Conservation (phyloP, 208 protist genomes). For the Trypanosoma boissoni region DNA sequence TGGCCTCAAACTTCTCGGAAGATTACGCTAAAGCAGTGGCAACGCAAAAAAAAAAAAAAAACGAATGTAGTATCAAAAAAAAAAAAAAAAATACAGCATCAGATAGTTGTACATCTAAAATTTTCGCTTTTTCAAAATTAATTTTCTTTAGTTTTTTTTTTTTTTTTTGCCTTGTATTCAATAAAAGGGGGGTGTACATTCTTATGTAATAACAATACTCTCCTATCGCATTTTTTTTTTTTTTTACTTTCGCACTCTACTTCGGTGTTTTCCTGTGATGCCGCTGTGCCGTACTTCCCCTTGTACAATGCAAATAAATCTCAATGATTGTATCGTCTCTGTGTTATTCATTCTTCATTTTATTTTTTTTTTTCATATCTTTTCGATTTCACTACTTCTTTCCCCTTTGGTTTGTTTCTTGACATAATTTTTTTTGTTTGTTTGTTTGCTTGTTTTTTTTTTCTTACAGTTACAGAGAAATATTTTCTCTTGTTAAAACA, state of each 20-base stretch:
- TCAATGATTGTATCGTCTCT: background rate
- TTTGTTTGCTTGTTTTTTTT: background rate
- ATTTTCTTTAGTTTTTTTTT: conserved; percentile 19
- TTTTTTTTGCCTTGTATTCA: too few species aligned
- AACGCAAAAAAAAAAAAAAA: too few species aligned
- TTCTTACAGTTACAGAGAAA: background rate
- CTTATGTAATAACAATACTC: too few species aligned
- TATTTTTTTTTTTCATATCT: background rate
- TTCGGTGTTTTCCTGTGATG: too few species aligned
- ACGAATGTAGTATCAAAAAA: too few species aligned
- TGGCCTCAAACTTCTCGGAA: too few species aligned
- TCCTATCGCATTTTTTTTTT: too few species aligned
- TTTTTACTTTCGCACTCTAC: too few species aligned
- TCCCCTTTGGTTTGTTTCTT: background rate
- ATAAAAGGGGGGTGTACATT: too few species aligned
- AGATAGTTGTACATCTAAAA: background rate
- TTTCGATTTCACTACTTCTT: background rate
- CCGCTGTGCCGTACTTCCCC: too few species aligned
- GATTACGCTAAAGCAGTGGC: too few species aligned
- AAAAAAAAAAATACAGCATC: conserved; percentile 1
- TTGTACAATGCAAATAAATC: too few species aligned
- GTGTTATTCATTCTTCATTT: background rate
- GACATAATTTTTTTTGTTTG: background rate
- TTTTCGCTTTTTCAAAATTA: background rate
- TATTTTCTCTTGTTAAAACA: background rate